phyloP scores from a whole-genome alignment of 139 green algal genomes.

The Micractinium sp. region DNA sequence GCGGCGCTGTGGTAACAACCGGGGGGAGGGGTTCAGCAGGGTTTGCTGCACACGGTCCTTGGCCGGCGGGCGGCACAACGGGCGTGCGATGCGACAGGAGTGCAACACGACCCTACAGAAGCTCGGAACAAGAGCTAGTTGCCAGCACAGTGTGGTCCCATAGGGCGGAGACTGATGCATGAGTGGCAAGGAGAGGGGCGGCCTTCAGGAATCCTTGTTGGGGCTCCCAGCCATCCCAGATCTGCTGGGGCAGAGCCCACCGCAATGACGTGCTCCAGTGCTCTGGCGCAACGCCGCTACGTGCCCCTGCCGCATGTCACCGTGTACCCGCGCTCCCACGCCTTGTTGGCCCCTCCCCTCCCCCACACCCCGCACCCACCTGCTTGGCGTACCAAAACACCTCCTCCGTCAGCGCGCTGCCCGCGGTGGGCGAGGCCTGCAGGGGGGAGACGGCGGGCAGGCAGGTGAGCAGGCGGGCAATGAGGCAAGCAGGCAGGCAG shows the following conservation, averaged over 20 bases:
- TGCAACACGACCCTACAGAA: too few relatives aligned
- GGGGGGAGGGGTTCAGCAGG: background rate
- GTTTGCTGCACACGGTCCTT: background rate
- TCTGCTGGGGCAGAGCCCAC: background rate
- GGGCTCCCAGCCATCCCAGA: background rate
- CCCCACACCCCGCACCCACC: conserved; percentile 8
- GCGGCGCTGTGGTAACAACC: background rate
- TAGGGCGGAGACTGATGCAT: background rate
- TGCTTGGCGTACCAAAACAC: conserved; percentile 68
- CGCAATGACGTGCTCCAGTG: too few relatives aligned
- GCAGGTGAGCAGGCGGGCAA: background rate
- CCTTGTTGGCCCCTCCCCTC: too few relatives aligned
- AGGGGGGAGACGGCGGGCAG: background rate
- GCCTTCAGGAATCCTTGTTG: too few relatives aligned
- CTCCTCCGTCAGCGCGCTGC: conserved; percentile 45
- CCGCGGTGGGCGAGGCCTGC: conserved; percentile 1
- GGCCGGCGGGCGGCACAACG: background rate
- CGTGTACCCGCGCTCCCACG: too few relatives aligned
- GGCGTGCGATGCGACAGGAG: too few relatives aligned
- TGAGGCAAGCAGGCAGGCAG: background rate
- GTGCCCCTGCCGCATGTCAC: too few relatives aligned
- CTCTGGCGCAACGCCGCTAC: too few relatives aligned
- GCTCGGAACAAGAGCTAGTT: too few relatives aligned
- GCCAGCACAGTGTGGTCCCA: background rate
- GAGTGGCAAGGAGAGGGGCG: background rate